phyloP scores from a whole-genome alignment of 257 asterid genomes.

The Solanum appendiculatum region DNA sequence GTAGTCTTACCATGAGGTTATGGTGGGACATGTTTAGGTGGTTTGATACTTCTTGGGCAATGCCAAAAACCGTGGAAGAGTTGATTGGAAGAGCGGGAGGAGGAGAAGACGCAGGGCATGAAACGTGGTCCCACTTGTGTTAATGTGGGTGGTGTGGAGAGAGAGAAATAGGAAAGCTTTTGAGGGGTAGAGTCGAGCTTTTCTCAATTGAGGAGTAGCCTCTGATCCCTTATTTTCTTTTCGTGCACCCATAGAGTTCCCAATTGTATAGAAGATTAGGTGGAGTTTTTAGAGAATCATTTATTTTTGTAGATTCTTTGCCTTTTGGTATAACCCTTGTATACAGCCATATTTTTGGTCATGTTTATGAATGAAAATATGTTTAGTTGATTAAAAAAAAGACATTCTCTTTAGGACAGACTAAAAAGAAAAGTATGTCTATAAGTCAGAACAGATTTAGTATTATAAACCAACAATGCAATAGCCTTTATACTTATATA shows the following conservation, averaged over 20 bases:
- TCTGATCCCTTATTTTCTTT: neutral
- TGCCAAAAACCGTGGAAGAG: neutral
- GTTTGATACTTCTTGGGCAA: neutral
- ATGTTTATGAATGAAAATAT: neutral
- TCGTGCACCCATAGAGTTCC: neutral
- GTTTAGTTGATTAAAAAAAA: neutral
- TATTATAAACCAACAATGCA: neutral
- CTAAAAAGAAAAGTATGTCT: neutral
- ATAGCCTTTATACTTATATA: neutral
- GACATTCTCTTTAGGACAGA: neutral
- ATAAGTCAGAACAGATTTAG: neutral
- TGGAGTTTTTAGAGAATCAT: neutral
- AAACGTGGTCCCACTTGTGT: neutral
- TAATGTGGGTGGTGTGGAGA: neutral
- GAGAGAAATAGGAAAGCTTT: neutral
- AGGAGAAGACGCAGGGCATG: neutral
- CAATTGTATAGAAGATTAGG: neutral
- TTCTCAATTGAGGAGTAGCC: neutral
- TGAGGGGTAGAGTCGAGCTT: neutral
- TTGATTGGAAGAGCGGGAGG: neutral
- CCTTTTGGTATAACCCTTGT: neutral
- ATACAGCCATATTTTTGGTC: neutral
- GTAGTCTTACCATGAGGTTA: neutral
- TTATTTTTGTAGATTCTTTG: neutral
- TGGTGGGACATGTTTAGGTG: neutral